Percentiles rank a stretch among this genome's conserved stretches.
Conservation (phyloP, 1,284 basidiomycete genomes). For the Cystobasidiaceae sp. region DNA sequence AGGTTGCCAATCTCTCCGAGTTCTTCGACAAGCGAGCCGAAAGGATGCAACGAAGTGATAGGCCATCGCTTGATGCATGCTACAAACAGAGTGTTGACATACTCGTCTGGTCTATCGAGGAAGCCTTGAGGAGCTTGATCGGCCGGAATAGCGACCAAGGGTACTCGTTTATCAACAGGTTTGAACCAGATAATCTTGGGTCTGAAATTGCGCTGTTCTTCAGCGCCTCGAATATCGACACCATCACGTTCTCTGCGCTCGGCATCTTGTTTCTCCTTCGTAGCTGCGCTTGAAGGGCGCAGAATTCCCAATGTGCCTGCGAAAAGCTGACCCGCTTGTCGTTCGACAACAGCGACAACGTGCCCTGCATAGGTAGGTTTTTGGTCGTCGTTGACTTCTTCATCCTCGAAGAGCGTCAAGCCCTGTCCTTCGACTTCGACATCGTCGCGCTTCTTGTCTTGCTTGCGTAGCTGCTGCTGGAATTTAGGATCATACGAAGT, state of each 20-base stretch:
- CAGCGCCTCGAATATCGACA: conserved; percentile 65
- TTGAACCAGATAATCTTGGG: conserved; percentile 99
- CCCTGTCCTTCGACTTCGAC: conserved; percentile 99
- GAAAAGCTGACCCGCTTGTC: conserved; percentile 97
- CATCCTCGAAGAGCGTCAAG: conserved; percentile 90
- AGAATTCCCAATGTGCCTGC: conserved; percentile 93
- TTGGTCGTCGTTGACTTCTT: conserved; percentile 92
- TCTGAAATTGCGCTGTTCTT: conserved; percentile 55
- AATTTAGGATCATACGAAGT: conserved; percentile 78
- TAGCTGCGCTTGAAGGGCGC: conserved; percentile 93
- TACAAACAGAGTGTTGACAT: conserved; percentile 86
- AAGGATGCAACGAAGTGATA: conserved; percentile 82
- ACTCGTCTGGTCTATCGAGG: conserved; percentile 85
- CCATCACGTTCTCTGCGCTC: conserved; percentile 94
- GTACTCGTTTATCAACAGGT: conserved; percentile 98
- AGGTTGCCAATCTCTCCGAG: conserved; percentile 97
- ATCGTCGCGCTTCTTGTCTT: conserved; percentile 99
- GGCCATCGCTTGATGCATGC: conserved; percentile 93
- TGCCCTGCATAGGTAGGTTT: conserved; percentile 69
- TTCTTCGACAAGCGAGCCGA: conserved; percentile 96
- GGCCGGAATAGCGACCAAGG: conserved; percentile 88
- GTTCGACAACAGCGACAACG: conserved; percentile 62
- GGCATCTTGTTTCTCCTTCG: conserved; percentile 98
- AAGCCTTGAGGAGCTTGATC: conserved; percentile 93
- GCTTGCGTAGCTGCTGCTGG: conserved; percentile 59